Percentiles rank a stretch among this genome's conserved stretches.
Conservation (phyloP, 176 grass and related monocot genomes). For the Aegilops tauschii region DNA sequence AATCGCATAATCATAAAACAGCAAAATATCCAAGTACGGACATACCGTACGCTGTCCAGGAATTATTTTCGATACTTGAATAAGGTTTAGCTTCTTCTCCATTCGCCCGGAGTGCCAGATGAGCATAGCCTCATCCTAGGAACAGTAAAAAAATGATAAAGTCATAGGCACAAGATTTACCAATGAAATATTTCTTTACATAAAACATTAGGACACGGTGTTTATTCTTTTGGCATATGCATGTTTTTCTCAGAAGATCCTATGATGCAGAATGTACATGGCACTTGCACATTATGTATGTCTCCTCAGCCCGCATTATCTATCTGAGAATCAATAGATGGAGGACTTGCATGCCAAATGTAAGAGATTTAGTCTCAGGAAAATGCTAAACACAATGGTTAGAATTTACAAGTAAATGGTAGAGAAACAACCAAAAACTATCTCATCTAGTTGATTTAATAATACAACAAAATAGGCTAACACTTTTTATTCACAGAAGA, state of each 20-base stretch:
- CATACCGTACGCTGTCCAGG: conserved; percentile 78
- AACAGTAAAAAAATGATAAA: conserved; percentile 27
- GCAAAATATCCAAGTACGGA: background rate
- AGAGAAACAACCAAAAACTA: background rate
- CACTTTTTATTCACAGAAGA: background rate
- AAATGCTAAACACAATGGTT: background rate
- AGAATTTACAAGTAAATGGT: conserved; percentile 4
- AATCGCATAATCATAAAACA: conserved; percentile 4
- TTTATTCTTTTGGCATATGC: background rate
- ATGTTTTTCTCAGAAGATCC: background rate
- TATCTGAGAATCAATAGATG: background rate
- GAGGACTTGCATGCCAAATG: background rate
- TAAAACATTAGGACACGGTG: background rate
- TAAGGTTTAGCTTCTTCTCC: conserved; percentile 64
- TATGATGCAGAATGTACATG: background rate
- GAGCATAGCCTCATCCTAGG: conserved; percentile 59
- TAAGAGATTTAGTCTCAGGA: background rate
- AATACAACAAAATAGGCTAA: background rate
- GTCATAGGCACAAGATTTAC: background rate
- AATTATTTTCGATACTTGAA: conserved; percentile 78
- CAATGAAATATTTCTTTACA: background rate
- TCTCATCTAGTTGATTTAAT: background rate
- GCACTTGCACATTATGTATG: background rate
- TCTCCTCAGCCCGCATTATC: background rate
- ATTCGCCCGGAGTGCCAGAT: conserved; percentile 71